A percentile compares a stretch with the other conserved stretches of the same genome.
Evolutionary conservation across 2,329 filamentous ascomycete species (phyloP).

Genomic region (Microdochium bolleyi): DNA sequence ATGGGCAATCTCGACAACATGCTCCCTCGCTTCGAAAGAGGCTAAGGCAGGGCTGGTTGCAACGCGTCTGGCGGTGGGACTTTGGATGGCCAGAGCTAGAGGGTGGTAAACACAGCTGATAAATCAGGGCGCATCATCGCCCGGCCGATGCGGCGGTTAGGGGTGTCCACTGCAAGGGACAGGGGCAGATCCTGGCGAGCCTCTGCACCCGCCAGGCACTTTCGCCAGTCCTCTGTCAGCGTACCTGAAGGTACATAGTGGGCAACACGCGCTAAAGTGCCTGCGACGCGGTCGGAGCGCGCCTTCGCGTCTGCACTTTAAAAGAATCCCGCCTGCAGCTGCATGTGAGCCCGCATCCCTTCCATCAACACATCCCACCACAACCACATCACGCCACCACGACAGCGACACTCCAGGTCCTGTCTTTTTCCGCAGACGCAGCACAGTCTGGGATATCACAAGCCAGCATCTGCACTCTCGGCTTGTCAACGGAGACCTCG

Average conservation of each 20-base stretch:
- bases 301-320: not conserved
- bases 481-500: not conserved
- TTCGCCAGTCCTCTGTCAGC: too few species aligned
- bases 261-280: not conserved
- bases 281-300: not conserved
- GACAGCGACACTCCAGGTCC: not conserved
- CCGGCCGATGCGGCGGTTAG: not conserved
- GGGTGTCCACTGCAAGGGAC: not conserved
- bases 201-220: too few species aligned
- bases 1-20: not conserved
- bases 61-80: not conserved
- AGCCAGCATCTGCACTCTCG: not conserved
- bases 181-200: not conserved
- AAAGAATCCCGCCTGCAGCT: not conserved
- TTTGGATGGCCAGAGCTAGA: not conserved
- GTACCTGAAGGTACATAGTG: not conserved
- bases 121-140: not conserved
- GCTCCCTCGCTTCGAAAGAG: not conserved
- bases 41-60: not conserved
- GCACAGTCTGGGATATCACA: not conserved
- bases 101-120: not conserved
- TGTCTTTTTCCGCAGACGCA: not conserved
- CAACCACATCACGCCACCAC: not conserved
- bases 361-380: constrained; percentile 1
- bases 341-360: not conserved